Evolutionary conservation across 176 grass and related monocot genomes (phyloP).

Genomic region (Oryza coarctata): DNA sequence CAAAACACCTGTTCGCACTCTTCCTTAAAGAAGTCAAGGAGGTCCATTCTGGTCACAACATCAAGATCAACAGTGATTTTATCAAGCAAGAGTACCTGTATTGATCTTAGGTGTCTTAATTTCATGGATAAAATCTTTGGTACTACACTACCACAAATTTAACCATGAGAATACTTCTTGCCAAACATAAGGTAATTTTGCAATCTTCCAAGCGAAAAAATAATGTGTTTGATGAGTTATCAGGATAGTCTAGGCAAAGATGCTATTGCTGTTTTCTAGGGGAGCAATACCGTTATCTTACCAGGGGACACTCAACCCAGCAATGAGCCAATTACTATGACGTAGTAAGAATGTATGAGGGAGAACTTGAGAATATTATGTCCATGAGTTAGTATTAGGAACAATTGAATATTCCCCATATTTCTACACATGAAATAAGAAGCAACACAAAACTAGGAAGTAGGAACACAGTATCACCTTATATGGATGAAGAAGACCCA

Average conservation of each 20-base stretch:
- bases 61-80: conserved; percentile 90
- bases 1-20: conserved; percentile 74
- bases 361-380: background rate
- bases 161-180: background rate
- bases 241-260: conserved; percentile 11
- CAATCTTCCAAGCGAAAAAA: too few relatives aligned
- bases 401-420: background rate
- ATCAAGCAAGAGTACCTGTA: conserved; percentile 87
- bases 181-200: background rate
- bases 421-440: background rate
- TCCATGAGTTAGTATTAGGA: background rate
- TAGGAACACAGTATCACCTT: conserved; percentile 57
- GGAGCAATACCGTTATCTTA: background rate
- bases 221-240: background rate
- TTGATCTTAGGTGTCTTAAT: conserved; percentile 21
- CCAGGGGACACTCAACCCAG: background rate
- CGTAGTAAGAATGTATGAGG: background rate
- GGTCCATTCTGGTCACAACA: conserved; percentile 91
- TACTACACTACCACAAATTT: background rate
- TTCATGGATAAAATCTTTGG: background rate
- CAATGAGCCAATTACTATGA: background rate
- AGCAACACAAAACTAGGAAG: background rate
- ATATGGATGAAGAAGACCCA: conserved; percentile 96
- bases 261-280: background rate
- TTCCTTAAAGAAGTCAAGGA: conserved; percentile 96